phyloP scores from a whole-genome alignment of 805 yeast genomes.

The Starmerella ratchasimensis region DNA sequence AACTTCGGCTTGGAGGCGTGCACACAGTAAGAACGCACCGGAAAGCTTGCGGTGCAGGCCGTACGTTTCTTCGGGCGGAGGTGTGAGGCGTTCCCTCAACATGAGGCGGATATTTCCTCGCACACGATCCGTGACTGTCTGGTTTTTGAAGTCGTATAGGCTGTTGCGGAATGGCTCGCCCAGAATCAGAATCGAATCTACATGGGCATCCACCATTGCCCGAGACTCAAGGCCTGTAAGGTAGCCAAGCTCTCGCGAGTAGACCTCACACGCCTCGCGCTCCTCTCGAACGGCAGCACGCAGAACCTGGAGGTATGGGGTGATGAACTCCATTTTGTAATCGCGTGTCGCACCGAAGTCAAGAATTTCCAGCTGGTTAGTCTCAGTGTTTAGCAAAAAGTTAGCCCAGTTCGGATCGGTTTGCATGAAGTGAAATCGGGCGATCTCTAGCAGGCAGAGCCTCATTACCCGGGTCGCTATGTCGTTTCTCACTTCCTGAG shows the following conservation, averaged over 20 bases:
- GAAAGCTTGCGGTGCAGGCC: constrained; percentile 90
- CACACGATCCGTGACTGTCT: constrained; percentile 89
- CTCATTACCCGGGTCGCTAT: constrained; percentile 79
- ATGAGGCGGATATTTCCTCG: constrained; percentile 75
- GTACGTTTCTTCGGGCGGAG: constrained; percentile 98
- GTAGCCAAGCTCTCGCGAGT: constrained; percentile 66
- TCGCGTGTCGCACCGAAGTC: constrained; percentile 95
- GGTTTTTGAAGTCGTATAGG: constrained; percentile 59
- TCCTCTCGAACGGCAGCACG: constrained; percentile 64
- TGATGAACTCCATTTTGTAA: constrained; percentile 53
- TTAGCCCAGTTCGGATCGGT: constrained; percentile 99
- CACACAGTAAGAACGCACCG: constrained; percentile 84
- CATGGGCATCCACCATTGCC: constrained; percentile 81
- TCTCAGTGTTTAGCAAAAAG: constrained; percentile 63
- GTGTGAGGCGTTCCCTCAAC: constrained; percentile 82
- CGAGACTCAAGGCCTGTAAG: constrained; percentile 81
- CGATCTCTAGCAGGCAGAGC: constrained; percentile 73
- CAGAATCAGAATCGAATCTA: constrained; percentile 74
- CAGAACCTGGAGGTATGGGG: constrained; percentile 54
- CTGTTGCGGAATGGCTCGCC: constrained; percentile 76
- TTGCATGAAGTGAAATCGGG: constrained; percentile 81
- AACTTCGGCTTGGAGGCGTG: constrained; percentile 68
- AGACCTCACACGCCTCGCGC: constrained; percentile 45
- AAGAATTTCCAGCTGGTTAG: constrained; percentile 63
- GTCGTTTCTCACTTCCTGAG: constrained; percentile 62